phyloP scores from a whole-genome alignment of 139 green algal species.

The Desmodesmus armatus region DNA sequence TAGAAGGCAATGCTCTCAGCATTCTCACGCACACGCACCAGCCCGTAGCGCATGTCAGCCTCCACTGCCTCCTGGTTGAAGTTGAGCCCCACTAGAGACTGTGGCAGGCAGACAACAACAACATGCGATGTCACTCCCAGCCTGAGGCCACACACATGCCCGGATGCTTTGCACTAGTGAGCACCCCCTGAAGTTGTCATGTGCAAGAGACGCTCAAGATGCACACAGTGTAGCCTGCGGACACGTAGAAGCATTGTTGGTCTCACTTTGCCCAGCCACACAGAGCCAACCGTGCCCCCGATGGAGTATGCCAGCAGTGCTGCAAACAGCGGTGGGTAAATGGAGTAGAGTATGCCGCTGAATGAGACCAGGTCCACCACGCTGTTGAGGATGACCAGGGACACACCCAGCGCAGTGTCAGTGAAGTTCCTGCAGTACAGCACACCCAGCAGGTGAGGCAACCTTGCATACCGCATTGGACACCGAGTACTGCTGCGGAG shows the following conservation, averaged over 20 bases:
- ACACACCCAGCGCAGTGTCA: conserved; percentile 85
- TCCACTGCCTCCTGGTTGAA: conserved; percentile 97
- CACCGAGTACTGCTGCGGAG: no score
- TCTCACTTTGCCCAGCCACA: conserved; percentile 66
- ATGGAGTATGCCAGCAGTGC: conserved; percentile 93
- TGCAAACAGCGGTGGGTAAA: conserved; percentile 98
- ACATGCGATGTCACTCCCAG: not conserved
- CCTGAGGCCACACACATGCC: not conserved
- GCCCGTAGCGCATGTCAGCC: conserved; percentile 88
- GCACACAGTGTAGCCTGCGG: not conserved
- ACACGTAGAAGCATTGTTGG: not conserved
- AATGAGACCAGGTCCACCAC: conserved; percentile 95
- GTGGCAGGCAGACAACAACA: conserved; percentile 1
- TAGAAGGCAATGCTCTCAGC: conserved; percentile 97
- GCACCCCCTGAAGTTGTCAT: no score
- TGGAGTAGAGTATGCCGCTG: conserved; percentile 94
- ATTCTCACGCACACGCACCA: conserved; percentile 95
- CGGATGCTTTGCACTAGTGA: not conserved
- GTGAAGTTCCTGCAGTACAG: conserved; percentile 84
- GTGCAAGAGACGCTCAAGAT: not conserved
- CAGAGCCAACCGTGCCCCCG: conserved; percentile 87
- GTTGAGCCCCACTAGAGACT: conserved; percentile 95
- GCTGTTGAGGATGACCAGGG: conserved; percentile 89
- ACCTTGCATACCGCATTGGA: no score
- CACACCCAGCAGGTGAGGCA: not conserved